Conservation (phyloP, 139 green algal genomes). For the Chlorella sp. region DNA sequence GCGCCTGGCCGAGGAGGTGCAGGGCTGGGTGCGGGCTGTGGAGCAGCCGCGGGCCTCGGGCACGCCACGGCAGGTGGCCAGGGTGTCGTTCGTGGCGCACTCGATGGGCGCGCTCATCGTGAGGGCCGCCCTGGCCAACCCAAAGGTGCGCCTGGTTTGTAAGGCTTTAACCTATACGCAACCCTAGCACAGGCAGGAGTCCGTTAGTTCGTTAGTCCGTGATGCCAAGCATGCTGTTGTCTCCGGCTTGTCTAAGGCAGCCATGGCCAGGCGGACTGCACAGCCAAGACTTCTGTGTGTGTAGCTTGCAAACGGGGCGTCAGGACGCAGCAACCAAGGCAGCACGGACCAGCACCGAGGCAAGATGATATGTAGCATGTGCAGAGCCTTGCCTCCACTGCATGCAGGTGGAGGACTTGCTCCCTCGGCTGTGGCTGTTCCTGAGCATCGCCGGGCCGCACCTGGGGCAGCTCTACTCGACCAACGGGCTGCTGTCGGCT, state of each 20-base stretch:
- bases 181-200: too few species aligned
- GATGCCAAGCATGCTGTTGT: too few species aligned
- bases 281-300: too few species aligned
- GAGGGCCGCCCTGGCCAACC: conserved; percentile 32
- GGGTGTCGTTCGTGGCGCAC: conserved; percentile 50
- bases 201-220: too few species aligned
- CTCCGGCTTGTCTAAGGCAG: too few species aligned
- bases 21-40: background rate
- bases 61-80: background rate
- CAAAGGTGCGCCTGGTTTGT: conserved; percentile 12
- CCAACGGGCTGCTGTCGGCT: conserved; percentile 31
- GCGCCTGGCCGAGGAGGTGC: conserved; percentile 19
- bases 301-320: too few species aligned
- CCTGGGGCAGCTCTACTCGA: conserved; percentile 45
- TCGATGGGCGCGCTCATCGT: conserved; percentile 57
- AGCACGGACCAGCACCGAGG: too few species aligned
- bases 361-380: too few species aligned
- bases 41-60: background rate
- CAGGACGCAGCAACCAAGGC: too few species aligned
- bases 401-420: conserved; percentile 13
- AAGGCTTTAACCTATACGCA: background rate
- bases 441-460: conserved; percentile 49
- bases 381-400: background rate
- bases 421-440: conserved; percentile 33
- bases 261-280: too few species aligned